A percentile compares a stretch with the other conserved stretches of the same genome.
Evolutionary conservation across 164 flowering plant species (phyloP).

Genomic region (Chimonanthus salicifolius): DNA sequence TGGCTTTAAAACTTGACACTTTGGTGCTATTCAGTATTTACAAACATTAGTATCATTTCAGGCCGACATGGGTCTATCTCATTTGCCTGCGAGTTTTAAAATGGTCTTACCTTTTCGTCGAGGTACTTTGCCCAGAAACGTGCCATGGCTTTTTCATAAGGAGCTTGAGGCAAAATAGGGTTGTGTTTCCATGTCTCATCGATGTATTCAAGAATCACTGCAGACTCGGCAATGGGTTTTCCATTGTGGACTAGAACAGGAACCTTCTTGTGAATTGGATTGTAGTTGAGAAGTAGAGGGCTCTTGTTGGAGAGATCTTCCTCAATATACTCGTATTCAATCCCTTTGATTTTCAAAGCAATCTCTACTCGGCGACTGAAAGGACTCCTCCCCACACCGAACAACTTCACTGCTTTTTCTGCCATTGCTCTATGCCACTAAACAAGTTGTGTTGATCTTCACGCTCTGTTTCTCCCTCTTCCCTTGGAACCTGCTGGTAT

Average conservation of each 20-base stretch:
- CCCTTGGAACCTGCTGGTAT: not conserved
- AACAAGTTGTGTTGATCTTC: not conserved
- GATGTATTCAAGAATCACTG: slow-evolving; percentile 9
- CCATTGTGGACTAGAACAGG: slow-evolving; percentile 11
- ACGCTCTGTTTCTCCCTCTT: not conserved
- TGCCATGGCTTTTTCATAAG: slow-evolving; percentile 11
- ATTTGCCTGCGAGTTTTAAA: no score
- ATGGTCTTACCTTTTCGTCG: slow-evolving; percentile 6
- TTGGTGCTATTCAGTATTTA: no score
- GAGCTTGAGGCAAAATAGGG: slow-evolving; percentile 14
- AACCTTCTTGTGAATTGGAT: slow-evolving; percentile 6
- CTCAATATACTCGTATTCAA: slow-evolving; percentile 5
- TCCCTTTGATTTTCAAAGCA: slow-evolving; percentile 6
- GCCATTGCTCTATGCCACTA: no score
- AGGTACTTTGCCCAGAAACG: slow-evolving; percentile 25
- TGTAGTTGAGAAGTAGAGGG: slow-evolving; percentile 3
- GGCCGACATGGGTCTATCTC: no score
- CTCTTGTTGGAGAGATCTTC: slow-evolving; percentile 6
- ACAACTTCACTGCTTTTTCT: no score
- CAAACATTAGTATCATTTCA: no score
- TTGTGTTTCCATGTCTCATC: slow-evolving; percentile 5
- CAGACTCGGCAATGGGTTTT: slow-evolving; percentile 13
- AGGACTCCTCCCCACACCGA: slow-evolving; percentile 7
- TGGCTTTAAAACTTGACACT: no score
- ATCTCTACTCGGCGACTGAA: not conserved